Percentiles rank a stretch among this genome's conserved stretches.
Evolutionary conservation across 306 rosid genomes (phyloP).

Genomic region (Quercus rubra): DNA sequence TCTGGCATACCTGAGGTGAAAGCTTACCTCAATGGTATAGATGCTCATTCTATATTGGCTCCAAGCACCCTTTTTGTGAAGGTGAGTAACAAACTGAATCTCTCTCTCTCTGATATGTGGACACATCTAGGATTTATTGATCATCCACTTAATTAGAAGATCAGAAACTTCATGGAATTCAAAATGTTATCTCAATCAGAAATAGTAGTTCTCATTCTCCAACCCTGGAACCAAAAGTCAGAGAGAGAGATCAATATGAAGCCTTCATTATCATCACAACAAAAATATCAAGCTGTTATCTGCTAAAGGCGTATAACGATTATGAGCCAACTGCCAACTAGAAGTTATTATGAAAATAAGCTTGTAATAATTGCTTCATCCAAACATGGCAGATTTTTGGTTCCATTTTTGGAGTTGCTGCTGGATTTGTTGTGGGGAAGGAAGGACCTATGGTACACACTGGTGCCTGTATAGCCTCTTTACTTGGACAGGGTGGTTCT

Average conservation of each 20-base stretch:
- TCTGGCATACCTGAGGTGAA: conserved; percentile 92
- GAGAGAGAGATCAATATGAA: background rate
- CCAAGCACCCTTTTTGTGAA: conserved; percentile 77
- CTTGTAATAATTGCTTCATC: background rate
- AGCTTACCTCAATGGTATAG: conserved; percentile 85
- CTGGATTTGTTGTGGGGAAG: conserved; percentile 78
- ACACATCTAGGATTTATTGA: background rate
- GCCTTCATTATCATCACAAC: background rate
- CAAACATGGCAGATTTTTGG: conserved; percentile 64
- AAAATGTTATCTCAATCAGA: background rate
- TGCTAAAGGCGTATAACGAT: background rate
- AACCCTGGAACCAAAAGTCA: background rate
- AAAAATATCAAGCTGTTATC: too few species aligned
- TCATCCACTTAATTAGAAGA: background rate
- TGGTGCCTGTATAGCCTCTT: conserved; percentile 74
- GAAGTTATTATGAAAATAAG: background rate
- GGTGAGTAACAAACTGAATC: conserved; percentile 27
- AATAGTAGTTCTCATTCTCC: background rate
- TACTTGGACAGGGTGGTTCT: conserved; percentile 86
- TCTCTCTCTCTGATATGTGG: background rate
- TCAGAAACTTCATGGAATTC: background rate
- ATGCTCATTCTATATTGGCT: conserved; percentile 70
- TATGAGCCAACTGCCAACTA: background rate
- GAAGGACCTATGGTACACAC: conserved; percentile 94
- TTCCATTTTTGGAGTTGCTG: conserved; percentile 74